These are phyloP conservation scores for Calonectria fujianensis DNA, from an alignment of 2,329 filamentous ascomycete genomes.

Conservation along the genomic window DNA sequence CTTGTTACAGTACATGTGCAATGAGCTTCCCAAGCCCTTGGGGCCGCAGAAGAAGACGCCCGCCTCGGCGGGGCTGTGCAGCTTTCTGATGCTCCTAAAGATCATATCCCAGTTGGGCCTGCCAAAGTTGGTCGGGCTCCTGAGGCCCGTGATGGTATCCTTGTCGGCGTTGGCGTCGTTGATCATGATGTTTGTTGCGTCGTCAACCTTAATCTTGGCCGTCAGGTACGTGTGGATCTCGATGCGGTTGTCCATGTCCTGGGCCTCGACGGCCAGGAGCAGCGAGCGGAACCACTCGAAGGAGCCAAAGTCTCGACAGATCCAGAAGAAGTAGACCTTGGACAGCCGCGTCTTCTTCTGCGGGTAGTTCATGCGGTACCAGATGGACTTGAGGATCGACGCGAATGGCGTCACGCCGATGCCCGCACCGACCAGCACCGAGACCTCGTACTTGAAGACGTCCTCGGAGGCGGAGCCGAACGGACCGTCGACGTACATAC, in stretches of 20 bases:
- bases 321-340: conserved; percentile 96
- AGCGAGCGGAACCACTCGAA: conserved; percentile 94
- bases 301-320: conserved; percentile 90
- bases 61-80: conserved; percentile 82
- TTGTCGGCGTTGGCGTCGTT: conserved; percentile 90
- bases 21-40: conserved; percentile 83
- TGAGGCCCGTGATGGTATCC: conserved; percentile 88
- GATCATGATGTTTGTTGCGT: conserved; percentile 94
- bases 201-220: conserved; percentile 89
- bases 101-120: conserved; percentile 94
- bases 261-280: conserved; percentile 88
- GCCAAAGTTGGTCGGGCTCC: conserved; percentile 89
- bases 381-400: conserved; percentile 92
- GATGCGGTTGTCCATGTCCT: conserved; percentile 88
- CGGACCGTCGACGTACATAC: conserved; percentile 88
- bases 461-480: conserved; percentile 92
- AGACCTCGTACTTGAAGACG: conserved; percentile 91
- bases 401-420: conserved; percentile 93
- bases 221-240: conserved; percentile 94
- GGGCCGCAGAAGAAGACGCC: conserved; percentile 92
- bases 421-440: conserved; percentile 86
- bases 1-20: conserved; percentile 91
- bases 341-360: conserved; percentile 85
- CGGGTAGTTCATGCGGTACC: conserved; percentile 94
- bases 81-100: conserved; percentile 87